These are phyloP conservation scores for Alternaria ethzedia DNA, from an alignment of 2,329 filamentous ascomycete genomes.

Conservation along the genomic window DNA sequence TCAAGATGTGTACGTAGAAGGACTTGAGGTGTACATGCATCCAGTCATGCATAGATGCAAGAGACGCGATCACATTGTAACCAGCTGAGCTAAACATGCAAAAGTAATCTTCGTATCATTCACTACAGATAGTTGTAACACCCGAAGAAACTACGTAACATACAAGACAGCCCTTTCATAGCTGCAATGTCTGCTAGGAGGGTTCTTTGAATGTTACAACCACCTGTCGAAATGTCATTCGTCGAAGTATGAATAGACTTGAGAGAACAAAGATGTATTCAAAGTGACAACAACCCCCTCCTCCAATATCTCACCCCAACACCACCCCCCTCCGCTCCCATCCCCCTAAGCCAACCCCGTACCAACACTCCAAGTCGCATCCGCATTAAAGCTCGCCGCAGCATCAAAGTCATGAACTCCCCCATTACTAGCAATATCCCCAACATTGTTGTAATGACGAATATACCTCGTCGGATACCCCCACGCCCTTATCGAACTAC, in stretches of 20 bases:
- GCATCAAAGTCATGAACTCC: constrained; percentile 63
- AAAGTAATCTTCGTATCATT: rapidly evolving
- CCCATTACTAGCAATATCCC: constrained; percentile 61
- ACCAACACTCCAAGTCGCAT: constrained; percentile 56
- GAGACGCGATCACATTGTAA: too few species aligned
- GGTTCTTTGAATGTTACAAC: background rate
- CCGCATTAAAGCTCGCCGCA: constrained; percentile 58
- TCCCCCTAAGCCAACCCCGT: constrained; percentile 11
- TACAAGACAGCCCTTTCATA: background rate
- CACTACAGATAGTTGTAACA: background rate
- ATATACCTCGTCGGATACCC: constrained; percentile 65
- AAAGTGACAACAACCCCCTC: background rate
- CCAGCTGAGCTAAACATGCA: background rate
- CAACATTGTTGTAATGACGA: constrained; percentile 59
- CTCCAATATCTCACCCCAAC: background rate
- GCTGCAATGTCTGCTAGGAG: background rate
- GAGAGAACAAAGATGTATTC: too few species aligned
- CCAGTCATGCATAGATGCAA: too few species aligned
- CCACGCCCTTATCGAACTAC: constrained; percentile 64
- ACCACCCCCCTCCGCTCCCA: background rate
- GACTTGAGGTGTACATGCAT: too few species aligned
- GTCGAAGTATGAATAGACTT: background rate
- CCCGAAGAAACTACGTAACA: background rate
- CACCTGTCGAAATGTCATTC: background rate
- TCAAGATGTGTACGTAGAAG: too few species aligned